These are phyloP conservation scores for Tetrapisispora iriomotensis DNA, from an alignment of 805 yeast genomes.

Conservation along the genomic window DNA sequence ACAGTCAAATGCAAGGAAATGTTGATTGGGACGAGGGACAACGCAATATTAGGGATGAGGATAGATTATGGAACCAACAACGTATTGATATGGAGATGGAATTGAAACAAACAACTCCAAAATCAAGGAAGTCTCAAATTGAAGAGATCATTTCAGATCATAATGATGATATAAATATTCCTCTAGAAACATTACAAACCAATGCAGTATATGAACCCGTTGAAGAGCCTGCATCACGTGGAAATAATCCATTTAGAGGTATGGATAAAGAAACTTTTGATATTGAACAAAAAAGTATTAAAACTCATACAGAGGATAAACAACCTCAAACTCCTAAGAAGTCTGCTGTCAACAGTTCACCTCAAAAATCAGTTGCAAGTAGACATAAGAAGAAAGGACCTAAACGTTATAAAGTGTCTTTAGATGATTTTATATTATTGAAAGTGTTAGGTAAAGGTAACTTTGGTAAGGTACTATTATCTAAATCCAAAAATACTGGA, in stretches of 20 bases:
- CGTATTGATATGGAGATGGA: conserved; percentile 12
- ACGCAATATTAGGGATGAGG: conserved; percentile 11
- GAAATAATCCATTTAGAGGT: conserved; percentile 20
- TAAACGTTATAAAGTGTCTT: conserved; percentile 66
- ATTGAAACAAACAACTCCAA: conserved; percentile 5
- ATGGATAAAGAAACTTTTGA: conserved; percentile 16
- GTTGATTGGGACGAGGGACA: conserved; percentile 9
- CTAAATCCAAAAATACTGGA: conserved; percentile 77
- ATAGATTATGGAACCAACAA: conserved; percentile 13
- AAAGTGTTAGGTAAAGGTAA: conserved; percentile 98
- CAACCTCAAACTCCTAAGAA: neutral
- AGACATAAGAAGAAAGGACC: conserved; percentile 21
- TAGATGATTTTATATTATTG: conserved; percentile 88
- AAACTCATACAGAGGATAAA: neutral
- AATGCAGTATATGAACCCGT: neutral
- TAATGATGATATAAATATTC: neutral
- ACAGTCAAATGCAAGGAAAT: conserved; percentile 1
- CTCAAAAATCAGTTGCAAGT: conserved; percentile 14
- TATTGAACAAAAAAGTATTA: conserved; percentile 9
- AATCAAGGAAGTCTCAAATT: neutral
- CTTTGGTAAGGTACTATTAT: conserved; percentile 96
- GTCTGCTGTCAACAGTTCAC: conserved; percentile 8
- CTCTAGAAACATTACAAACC: conserved; percentile 3
- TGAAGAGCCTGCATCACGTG: conserved; percentile 1
- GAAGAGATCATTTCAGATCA: conserved; percentile 1